A percentile compares a stretch with the other conserved stretches of the same genome.
These are phyloP conservation scores for Jackrogersella multiformis DNA, from an alignment of 495 filamentous ascomycete species.

Conservation along the genomic window DNA sequence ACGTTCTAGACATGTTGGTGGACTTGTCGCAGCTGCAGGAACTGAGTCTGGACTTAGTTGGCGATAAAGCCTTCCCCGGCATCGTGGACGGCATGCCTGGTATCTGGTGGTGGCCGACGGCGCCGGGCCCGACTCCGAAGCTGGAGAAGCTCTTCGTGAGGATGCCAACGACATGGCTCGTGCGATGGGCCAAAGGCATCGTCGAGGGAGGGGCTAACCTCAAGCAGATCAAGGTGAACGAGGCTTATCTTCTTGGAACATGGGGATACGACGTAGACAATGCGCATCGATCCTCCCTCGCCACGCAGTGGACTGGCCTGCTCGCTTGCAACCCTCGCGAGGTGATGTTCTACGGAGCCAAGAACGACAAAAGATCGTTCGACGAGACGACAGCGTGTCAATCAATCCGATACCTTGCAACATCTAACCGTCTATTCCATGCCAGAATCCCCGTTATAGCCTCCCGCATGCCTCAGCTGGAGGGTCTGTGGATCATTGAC, in stretches of 20 bases:
- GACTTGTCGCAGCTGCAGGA: neutral
- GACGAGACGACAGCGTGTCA: neutral
- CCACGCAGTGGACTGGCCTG: neutral
- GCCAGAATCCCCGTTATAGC: neutral
- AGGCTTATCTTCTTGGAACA: neutral
- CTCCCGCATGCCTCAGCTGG: neutral
- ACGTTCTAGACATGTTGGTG: neutral
- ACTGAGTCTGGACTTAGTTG: neutral
- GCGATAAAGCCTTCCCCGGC: neutral
- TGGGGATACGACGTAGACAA: neutral
- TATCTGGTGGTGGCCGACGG: neutral
- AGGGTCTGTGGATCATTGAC: neutral
- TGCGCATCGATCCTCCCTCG: neutral
- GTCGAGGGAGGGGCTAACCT: neutral
- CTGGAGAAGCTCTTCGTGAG: neutral
- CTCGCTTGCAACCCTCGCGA: neutral
- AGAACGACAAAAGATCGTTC: neutral
- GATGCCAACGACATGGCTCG: neutral
- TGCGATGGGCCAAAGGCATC: neutral
- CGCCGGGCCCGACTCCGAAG: neutral
- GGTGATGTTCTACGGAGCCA: neutral
- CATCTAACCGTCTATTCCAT: too few relatives aligned
- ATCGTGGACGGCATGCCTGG: neutral
- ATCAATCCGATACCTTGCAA: constrained; percentile 1
- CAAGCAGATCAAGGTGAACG: neutral